These are phyloP conservation scores for Phytophthora rubi DNA, from an alignment of 352 stramenopile genomes.

Conservation along the genomic window DNA sequence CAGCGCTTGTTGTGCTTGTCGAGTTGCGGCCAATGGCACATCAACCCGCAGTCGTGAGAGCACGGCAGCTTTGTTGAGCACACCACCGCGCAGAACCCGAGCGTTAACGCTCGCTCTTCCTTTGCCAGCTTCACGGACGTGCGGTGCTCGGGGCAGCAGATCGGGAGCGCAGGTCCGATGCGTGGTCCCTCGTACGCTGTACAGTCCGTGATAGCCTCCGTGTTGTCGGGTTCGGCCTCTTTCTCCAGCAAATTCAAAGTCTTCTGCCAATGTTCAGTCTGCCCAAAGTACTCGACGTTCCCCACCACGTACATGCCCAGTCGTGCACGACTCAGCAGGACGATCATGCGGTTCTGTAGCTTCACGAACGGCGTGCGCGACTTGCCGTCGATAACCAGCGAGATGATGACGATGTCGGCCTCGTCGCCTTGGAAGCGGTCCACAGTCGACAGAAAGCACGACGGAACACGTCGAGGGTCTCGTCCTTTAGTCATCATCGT, in stretches of 20 bases:
- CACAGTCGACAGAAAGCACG: slow-evolving; percentile 82
- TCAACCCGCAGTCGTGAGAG: slow-evolving; percentile 67
- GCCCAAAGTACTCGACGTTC: slow-evolving; percentile 84
- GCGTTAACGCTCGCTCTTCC: slow-evolving; percentile 51
- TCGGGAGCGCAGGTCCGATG: slow-evolving; percentile 64
- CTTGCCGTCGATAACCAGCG: slow-evolving; percentile 89
- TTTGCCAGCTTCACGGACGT: slow-evolving; percentile 41
- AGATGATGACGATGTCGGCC: slow-evolving; percentile 88
- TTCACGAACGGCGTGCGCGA: slow-evolving; percentile 90
- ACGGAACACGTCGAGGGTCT: slow-evolving; percentile 35
- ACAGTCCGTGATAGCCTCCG: slow-evolving; percentile 29
- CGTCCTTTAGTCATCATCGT: slow-evolving; percentile 32
- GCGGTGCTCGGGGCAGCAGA: slow-evolving; percentile 84
- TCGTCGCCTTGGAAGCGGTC: slow-evolving; percentile 92
- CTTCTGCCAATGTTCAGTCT: slow-evolving; percentile 76
- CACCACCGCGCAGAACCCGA: slow-evolving; percentile 81
- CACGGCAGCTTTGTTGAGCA: slow-evolving; percentile 66
- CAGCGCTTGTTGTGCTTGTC: slow-evolving; percentile 68
- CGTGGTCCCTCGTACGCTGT: slow-evolving; percentile 46
- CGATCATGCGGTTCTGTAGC: slow-evolving; percentile 90
- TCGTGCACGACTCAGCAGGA: slow-evolving; percentile 84
- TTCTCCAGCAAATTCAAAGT: slow-evolving; percentile 68
- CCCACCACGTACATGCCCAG: slow-evolving; percentile 88
- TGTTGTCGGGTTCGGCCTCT: slow-evolving; percentile 50
- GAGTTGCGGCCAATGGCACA: slow-evolving; percentile 74